These are phyloP conservation scores for Dissophora globulifera DNA, from an alignment of 192 early-diverging fungal species.

Conservation along the genomic window DNA sequence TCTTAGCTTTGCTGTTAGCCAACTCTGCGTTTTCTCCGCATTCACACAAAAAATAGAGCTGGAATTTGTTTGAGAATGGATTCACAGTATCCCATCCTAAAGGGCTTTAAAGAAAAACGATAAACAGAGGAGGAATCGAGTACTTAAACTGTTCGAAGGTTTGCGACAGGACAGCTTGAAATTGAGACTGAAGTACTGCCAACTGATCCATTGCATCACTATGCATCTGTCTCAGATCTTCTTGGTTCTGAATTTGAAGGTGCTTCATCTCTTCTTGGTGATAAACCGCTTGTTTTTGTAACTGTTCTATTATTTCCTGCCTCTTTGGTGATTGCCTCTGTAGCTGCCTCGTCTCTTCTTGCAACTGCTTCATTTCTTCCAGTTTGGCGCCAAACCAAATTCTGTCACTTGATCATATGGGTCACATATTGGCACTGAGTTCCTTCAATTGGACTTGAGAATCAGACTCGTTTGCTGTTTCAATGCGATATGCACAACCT, in stretches of 20 bases:
- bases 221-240: neutral
- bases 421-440: no score
- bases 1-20: neutral
- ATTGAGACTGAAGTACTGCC: conserved; percentile 2
- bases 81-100: neutral
- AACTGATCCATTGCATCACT: conserved; percentile 8
- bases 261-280: neutral
- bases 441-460: no score
- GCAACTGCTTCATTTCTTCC: no score
- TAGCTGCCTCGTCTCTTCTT: neutral
- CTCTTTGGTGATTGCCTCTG: neutral
- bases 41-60: conserved; percentile 20
- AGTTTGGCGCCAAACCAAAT: no score
- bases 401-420: no score
- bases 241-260: conserved; percentile 2
- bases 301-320: neutral
- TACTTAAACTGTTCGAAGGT: conserved; percentile 18
- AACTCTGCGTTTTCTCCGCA: conserved; percentile 8
- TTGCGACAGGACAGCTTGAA: conserved; percentile 13
- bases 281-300: no score
- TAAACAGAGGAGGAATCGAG: conserved; percentile 12
- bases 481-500: no score
- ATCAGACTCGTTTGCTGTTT: no score
- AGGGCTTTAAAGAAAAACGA: conserved; percentile 2
- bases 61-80: neutral